A percentile compares a stretch with the other conserved stretches of the same genome.
Evolutionary conservation across 2,329 filamentous ascomycete genomes (phyloP).

Genomic region (Paramyrothecium roridum): DNA sequence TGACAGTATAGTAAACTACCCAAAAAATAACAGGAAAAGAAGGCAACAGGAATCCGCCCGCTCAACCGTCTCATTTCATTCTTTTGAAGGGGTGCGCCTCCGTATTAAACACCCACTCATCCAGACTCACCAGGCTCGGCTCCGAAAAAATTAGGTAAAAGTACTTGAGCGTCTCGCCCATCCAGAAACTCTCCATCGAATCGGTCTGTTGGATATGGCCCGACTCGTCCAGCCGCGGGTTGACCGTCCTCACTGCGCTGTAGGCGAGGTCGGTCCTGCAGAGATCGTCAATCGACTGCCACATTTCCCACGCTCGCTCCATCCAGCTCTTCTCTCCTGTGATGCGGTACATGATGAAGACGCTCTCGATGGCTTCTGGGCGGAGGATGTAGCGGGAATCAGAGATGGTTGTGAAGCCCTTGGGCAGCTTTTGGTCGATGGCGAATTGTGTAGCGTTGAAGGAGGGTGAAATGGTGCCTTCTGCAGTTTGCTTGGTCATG

Average conservation of each 20-base stretch:
- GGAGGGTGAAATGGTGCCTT: slow-evolving; percentile 6
- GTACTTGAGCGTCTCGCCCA: slow-evolving; percentile 73
- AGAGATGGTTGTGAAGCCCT: neutral
- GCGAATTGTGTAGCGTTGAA: slow-evolving; percentile 9
- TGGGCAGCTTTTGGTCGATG: neutral
- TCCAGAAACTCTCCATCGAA: slow-evolving; percentile 70
- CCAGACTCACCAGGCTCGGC: slow-evolving; percentile 58
- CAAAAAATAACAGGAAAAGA: too few relatives aligned
- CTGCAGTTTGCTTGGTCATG: slow-evolving; percentile 1
- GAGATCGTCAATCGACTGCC: slow-evolving; percentile 55
- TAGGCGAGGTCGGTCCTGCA: slow-evolving; percentile 61
- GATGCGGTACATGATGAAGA: slow-evolving; percentile 74
- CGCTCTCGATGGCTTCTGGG: slow-evolving; percentile 69
- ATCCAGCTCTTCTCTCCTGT: slow-evolving; percentile 65
- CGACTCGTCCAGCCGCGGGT: slow-evolving; percentile 38
- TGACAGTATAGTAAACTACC: too few relatives aligned
- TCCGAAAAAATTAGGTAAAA: slow-evolving; percentile 72
- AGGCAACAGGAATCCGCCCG: too few relatives aligned
- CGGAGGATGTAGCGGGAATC: slow-evolving; percentile 14
- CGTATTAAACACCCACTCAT: slow-evolving; percentile 64
- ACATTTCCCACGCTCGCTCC: slow-evolving; percentile 73
- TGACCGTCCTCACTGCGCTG: slow-evolving; percentile 62
- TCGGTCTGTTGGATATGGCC: slow-evolving; percentile 20
- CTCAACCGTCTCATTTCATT: too few relatives aligned
- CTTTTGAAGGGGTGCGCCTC: slow-evolving; percentile 46